A percentile compares a stretch with the other conserved stretches of the same genome.
These are phyloP conservation scores for Leccinum imitatum DNA, from an alignment of 768 basidiomycete species.

Conservation along the genomic window DNA sequence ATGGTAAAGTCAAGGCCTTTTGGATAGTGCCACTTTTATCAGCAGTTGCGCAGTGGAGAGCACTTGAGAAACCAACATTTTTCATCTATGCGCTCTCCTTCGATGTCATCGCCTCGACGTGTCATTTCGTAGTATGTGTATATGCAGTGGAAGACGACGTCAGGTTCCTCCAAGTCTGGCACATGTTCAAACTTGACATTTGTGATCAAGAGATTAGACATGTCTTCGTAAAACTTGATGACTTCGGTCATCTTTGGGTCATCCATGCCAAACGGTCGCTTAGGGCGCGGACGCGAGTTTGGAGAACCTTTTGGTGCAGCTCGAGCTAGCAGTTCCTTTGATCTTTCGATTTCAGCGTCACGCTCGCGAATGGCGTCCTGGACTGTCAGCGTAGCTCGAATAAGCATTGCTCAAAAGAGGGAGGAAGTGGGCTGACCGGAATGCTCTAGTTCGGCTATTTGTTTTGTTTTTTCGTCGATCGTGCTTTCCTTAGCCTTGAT, in stretches of 20 bases:
- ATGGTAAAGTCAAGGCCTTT: constrained; percentile 63
- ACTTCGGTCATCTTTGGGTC: constrained; percentile 61
- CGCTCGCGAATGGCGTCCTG: constrained; percentile 53
- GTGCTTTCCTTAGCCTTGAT: constrained; percentile 43
- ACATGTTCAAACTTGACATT: constrained; percentile 50
- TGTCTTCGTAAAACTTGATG: constrained; percentile 80
- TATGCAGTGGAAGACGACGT: constrained; percentile 68
- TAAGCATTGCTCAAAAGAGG: constrained; percentile 1
- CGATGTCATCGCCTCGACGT: constrained; percentile 28
- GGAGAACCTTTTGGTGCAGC: constrained; percentile 41
- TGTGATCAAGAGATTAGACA: constrained; percentile 75
- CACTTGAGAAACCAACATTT: constrained; percentile 23
- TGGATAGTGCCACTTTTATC: constrained; percentile 1
- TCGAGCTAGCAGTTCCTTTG: constrained; percentile 43
- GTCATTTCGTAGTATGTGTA: constrained; percentile 50
- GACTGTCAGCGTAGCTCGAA: constrained; percentile 36
- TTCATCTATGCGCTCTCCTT: constrained; percentile 37
- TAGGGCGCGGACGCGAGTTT: constrained; percentile 34
- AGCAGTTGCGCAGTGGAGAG: background rate
- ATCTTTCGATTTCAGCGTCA: constrained; percentile 61
- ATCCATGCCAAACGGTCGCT: constrained; percentile 39
- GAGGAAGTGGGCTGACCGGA: constrained; percentile 39
- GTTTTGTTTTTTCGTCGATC: constrained; percentile 44
- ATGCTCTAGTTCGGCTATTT: constrained; percentile 47
- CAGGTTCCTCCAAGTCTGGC: constrained; percentile 31